These are phyloP conservation scores for Silene conica DNA, from an alignment of 148 eudicot genomes.

Conservation along the genomic window DNA sequence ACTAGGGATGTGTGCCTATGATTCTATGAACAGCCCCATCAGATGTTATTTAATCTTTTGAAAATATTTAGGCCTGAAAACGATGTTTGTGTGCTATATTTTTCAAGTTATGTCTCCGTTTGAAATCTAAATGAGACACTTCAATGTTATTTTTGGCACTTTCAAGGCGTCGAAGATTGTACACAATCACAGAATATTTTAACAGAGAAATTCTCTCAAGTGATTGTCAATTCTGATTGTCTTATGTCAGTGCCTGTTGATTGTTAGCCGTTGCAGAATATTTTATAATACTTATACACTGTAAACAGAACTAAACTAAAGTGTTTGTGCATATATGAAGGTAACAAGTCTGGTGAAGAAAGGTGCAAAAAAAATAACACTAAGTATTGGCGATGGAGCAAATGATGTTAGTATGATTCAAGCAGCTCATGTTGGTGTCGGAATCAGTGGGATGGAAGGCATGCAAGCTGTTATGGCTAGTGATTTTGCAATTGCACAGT, in stretches of 20 bases:
- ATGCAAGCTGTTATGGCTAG: slow-evolving; percentile 99
- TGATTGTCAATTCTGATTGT: neutral
- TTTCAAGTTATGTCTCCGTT: neutral
- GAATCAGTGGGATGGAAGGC: slow-evolving; percentile 97
- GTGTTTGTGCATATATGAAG: slow-evolving; percentile 36
- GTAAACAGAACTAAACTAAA: neutral
- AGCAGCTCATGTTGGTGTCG: slow-evolving; percentile 99
- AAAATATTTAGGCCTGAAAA: too few relatives aligned
- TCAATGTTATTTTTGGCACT: neutral
- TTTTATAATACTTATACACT: neutral
- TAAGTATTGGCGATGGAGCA: slow-evolving; percentile 94
- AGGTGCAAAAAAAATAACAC: slow-evolving; percentile 80
- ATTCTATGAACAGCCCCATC: too few relatives aligned
- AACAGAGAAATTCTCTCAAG: neutral
- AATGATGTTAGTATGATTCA: slow-evolving; percentile 95
- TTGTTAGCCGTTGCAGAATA: neutral
- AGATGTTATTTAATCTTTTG: too few relatives aligned
- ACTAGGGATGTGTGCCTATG: too few relatives aligned
- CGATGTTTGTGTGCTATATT: too few relatives aligned
- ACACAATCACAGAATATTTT: neutral
- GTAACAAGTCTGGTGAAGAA: slow-evolving; percentile 88
- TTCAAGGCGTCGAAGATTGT: neutral
- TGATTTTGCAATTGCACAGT: slow-evolving; percentile 98
- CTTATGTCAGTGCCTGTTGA: slow-evolving; percentile 4
- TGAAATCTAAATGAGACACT: neutral